Conservation (phyloP, 176 grass and related monocot genomes). For the Typha latifolia region DNA sequence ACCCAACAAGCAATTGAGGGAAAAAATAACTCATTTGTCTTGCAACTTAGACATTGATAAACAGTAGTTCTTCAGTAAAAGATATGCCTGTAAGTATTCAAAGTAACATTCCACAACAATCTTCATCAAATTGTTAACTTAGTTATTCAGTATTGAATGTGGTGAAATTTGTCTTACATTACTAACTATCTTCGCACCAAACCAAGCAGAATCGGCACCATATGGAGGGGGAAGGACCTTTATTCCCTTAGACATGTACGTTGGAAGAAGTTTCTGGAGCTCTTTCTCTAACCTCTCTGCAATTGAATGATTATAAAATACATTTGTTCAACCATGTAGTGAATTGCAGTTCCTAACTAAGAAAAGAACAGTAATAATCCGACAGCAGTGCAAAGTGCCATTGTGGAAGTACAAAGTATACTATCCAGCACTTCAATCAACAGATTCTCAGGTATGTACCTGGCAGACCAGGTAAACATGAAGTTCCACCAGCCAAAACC, state of each 20-base stretch:
- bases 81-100: too few species aligned
- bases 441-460: constrained; percentile 33
- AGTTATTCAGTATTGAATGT: neutral
- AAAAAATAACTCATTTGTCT: too few species aligned
- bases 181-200: constrained; percentile 80
- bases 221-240: constrained; percentile 63
- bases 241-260: constrained; percentile 69
- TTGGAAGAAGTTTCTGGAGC: constrained; percentile 48
- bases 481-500: constrained; percentile 74
- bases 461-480: constrained; percentile 75
- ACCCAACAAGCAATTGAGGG: too few species aligned
- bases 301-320: neutral
- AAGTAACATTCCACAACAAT: too few species aligned
- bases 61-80: too few species aligned
- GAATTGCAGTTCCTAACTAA: too few species aligned
- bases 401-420: neutral
- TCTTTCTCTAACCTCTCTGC: constrained; percentile 90
- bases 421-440: neutral
- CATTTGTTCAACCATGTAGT: too few species aligned
- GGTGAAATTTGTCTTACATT: constrained; percentile 41
- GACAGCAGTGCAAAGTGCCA: neutral
- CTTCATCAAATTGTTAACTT: neutral
- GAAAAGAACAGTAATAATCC: too few species aligned
- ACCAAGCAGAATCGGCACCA: constrained; percentile 71
- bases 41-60: too few species aligned